phyloP scores from a whole-genome alignment of 1,284 basidiomycete species.

The Leccinum variabile region DNA sequence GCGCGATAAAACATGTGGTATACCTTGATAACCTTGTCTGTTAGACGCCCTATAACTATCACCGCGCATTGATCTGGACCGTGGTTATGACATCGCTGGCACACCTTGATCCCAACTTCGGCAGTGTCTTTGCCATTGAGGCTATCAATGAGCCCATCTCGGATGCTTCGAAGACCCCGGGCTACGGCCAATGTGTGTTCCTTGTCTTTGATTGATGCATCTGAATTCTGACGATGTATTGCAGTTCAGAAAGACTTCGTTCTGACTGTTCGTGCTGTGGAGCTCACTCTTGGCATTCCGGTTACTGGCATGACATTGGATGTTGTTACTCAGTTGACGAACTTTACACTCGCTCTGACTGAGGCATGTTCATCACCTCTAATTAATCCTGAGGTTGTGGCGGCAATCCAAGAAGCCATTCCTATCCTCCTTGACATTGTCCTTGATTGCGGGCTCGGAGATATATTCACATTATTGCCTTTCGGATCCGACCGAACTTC shows the following conservation, averaged over 20 bases:
- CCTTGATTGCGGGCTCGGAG: constrained; percentile 35
- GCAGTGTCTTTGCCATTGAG: constrained; percentile 66
- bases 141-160: constrained; percentile 77
- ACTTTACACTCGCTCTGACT: constrained; percentile 46
- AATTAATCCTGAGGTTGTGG: constrained; percentile 46
- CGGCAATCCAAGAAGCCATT: constrained; percentile 47
- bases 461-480: constrained; percentile 23
- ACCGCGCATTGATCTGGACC: constrained; percentile 74
- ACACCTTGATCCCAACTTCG: constrained; percentile 68
- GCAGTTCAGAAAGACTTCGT: constrained; percentile 74
- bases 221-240: constrained; percentile 6
- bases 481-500: constrained; percentile 31
- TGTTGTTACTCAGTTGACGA: constrained; percentile 31
- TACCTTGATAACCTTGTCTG: constrained; percentile 5
- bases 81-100: constrained; percentile 72
- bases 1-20: neutral
- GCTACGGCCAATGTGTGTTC: constrained; percentile 61
- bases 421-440: constrained; percentile 51
- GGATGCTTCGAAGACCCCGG: constrained; percentile 63
- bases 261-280: constrained; percentile 60
- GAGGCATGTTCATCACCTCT: constrained; percentile 30
- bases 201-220: neutral
- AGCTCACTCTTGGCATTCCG: constrained; percentile 57
- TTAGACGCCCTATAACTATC: constrained; percentile 68
- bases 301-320: constrained; percentile 46